Conservation (phyloP, 805 yeast species). For the Ogataea corticis region DNA sequence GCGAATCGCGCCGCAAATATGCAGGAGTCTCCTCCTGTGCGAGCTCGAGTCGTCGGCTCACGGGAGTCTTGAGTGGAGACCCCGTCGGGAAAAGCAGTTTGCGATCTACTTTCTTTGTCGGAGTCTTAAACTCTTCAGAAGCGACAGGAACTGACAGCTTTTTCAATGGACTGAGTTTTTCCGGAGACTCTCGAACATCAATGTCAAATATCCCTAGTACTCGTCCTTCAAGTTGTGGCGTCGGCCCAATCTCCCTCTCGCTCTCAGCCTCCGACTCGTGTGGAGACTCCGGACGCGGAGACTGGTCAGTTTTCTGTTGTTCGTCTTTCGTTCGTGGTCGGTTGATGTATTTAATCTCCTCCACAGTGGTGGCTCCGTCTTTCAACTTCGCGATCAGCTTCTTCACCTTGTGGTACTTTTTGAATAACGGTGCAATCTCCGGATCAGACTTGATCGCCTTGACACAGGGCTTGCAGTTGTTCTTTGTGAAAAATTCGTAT, state of each 20-base stretch:
- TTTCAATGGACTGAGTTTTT: conserved; percentile 13
- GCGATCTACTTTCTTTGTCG: conserved; percentile 28
- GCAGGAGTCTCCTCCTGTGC: conserved; percentile 25
- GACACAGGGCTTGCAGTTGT: conserved; percentile 40
- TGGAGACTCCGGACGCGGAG: background rate
- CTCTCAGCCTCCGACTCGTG: conserved; percentile 13
- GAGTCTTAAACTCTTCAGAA: conserved; percentile 30
- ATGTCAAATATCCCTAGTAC: conserved; percentile 73
- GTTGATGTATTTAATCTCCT: conserved; percentile 11
- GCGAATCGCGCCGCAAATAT: conserved; percentile 22
- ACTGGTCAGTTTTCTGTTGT: background rate
- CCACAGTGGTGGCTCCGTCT: conserved; percentile 15
- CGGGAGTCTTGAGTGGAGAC: conserved; percentile 18
- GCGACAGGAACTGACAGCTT: background rate
- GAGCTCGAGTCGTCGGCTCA: conserved; percentile 2
- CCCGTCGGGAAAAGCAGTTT: conserved; percentile 18
- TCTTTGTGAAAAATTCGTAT: conserved; percentile 37
- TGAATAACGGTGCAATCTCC: conserved; percentile 36
- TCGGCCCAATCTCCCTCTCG: conserved; percentile 66
- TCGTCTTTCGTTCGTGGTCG: background rate
- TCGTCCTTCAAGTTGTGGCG: conserved; percentile 82
- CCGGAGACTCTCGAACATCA: conserved; percentile 24
- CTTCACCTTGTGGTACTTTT: conserved; percentile 33
- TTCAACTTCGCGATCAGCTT: conserved; percentile 16
- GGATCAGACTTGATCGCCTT: conserved; percentile 46